Base-by-base conservation (phyloP, 129 eudicot genomes). In the Saposhnikovia divaricata region DNA sequence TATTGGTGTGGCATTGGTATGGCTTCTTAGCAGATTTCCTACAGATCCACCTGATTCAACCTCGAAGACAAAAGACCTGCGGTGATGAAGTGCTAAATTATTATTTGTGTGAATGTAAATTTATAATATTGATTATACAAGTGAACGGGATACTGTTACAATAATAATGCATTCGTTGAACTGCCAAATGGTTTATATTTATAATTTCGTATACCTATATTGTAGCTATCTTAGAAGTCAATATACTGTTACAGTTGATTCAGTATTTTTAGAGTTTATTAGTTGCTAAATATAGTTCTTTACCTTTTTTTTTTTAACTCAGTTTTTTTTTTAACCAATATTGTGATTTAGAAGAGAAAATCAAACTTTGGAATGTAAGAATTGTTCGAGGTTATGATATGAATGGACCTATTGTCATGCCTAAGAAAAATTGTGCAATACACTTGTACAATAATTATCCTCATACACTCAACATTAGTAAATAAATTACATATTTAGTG, bases 1-100 rank as follows among this genome's bases (percentile, higher is more conserved):
- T 61, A 83, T 93, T 63, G 98, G 98, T 72, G 98, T 86, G 9
- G 87, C 87, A 82, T 83, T 95, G 74, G 94, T 95, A 42, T 95
- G 97, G 96, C 92, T 95, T 50, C 85, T 95, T 37, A 95, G 94
- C 81, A 85, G 80, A 76, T 79, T 92, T 86, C 91, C 98, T 74
- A 77, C 97, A 3, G 83, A 83, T 57, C 78, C 96, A 27, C 66
- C 79, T 16, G 90, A 85, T 25, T 81, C 77, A 27, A 80, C 57
- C 18, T 44, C 51, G 16, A 77, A 47, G 74, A 77, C 46, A 78
- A 77, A 50, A 72, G 63, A 78, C 79, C 57, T 78, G 53, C 61
- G 40, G 31, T 10, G 61, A 45, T 74, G 12, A 73, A 73, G 31
- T 43, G 53, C 53, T 19, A 43, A 73, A 43, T 43, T 11, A 16